Evolutionary conservation across 192 early-diverging fungal genomes (phyloP).

Genomic region (Gonapodya prolifera): DNA sequence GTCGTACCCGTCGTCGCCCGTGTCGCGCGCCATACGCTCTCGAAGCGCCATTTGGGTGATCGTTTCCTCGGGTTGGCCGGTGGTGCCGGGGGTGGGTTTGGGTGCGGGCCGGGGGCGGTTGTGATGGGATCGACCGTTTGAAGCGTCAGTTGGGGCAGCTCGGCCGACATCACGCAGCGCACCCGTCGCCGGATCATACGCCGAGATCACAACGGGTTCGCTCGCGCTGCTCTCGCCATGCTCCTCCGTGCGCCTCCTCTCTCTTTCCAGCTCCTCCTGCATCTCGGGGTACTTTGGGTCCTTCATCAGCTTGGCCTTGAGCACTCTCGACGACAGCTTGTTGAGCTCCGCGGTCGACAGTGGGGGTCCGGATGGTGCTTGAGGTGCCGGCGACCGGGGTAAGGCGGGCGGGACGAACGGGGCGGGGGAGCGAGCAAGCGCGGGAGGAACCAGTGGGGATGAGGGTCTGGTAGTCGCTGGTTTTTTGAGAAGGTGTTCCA

Average conservation of each 20-base stretch:
- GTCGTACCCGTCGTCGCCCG: conserved; percentile 48
- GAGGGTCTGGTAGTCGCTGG: too few relatives aligned
- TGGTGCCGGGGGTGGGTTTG: neutral
- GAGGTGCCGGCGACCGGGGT: neutral
- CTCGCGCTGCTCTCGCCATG: too few relatives aligned
- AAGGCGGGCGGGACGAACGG: neutral
- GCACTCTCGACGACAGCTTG: conserved; percentile 63
- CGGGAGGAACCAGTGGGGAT: too few relatives aligned
- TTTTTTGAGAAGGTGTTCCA: too few relatives aligned
- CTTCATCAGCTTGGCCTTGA: conserved; percentile 68
- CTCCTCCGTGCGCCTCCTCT: conserved; percentile 31
- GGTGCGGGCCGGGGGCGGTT: neutral
- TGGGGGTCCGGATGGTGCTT: conserved; percentile 6
- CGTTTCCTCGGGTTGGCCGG: neutral
- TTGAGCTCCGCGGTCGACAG: conserved; percentile 59
- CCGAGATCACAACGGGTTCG: conserved; percentile 6
- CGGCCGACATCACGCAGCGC: conserved; percentile 34
- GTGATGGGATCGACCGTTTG: neutral
- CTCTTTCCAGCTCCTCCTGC: conserved; percentile 56
- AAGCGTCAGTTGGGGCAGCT: neutral
- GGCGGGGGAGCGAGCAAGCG: neutral
- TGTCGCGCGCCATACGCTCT: too few relatives aligned
- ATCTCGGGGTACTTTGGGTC: conserved; percentile 42
- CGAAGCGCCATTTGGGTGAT: too few relatives aligned
- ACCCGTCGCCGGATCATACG: conserved; percentile 39